These are phyloP conservation scores for Paratinospora sagittata DNA, from an alignment of 164 flowering plant genomes.

Conservation along the genomic window DNA sequence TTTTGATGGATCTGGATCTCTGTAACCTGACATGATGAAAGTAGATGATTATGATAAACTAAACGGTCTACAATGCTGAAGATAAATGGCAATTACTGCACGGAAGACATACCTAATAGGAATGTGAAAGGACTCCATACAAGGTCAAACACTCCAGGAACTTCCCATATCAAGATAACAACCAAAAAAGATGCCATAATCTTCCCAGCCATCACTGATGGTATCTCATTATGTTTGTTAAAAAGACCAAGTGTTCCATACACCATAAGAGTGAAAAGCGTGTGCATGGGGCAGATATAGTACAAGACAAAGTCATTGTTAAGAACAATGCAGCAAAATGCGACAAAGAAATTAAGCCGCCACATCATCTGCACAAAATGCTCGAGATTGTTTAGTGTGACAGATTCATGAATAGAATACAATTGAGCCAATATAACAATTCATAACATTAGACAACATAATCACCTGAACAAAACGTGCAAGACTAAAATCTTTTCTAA, in stretches of 20 bases:
- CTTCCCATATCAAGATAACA: conserved; percentile 89
- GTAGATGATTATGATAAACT: not conserved
- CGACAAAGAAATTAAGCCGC: conserved; percentile 94
- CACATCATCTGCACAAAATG: conserved; percentile 96
- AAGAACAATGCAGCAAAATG: conserved; percentile 80
- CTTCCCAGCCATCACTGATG: conserved; percentile 81
- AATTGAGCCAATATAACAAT: not conserved
- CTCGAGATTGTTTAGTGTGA: not conserved
- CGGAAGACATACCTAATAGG: conserved; percentile 58
- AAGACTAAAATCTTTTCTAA: conserved; percentile 85
- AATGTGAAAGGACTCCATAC: conserved; percentile 78
- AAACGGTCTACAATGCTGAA: conserved; percentile 3
- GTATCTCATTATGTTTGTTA: conserved; percentile 73
- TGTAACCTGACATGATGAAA: conserved; percentile 30
- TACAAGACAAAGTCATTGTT: conserved; percentile 91
- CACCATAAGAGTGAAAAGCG: conserved; percentile 93
- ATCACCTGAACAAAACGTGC: conserved; percentile 90
- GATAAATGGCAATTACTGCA: not conserved
- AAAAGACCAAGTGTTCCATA: conserved; percentile 92
- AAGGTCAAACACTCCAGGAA: conserved; percentile 84
- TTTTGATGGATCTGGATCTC: conserved; percentile 83
- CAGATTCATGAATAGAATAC: not conserved
- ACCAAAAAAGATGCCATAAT: conserved; percentile 68
- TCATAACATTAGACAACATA: not conserved
- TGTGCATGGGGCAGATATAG: conserved; percentile 98